A percentile compares a stretch with the other conserved stretches of the same genome.
Evolutionary conservation across 768 basidiomycete species (phyloP).

Genomic region (Erythrobasidium yunnanense): DNA sequence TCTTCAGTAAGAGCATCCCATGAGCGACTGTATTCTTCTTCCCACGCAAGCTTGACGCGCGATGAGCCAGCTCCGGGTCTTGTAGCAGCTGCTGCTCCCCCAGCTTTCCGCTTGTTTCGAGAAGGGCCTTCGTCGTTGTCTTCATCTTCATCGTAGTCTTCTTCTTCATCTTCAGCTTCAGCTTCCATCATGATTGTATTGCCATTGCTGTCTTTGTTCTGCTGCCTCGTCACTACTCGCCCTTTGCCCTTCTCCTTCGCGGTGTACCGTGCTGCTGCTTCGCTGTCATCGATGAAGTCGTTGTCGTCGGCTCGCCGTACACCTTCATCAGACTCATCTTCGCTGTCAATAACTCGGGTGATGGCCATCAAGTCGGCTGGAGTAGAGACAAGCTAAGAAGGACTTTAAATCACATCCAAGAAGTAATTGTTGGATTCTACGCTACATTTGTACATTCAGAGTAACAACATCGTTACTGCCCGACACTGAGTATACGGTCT

Average conservation of each 20-base stretch:
- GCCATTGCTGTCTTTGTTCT: not conserved
- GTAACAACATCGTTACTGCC: too few species aligned
- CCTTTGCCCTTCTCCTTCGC: constrained; percentile 22
- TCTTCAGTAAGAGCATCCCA: constrained; percentile 99
- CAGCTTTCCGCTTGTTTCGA: not conserved
- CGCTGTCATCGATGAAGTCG: not conserved
- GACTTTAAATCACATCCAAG: too few species aligned
- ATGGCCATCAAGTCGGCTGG: not conserved
- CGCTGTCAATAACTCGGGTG: constrained; percentile 16
- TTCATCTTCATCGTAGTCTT: constrained; percentile 2
- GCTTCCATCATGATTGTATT: not conserved
- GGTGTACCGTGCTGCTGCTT: not conserved
- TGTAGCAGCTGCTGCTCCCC: not conserved
- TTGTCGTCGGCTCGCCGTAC: not conserved
- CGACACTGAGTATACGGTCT: too few species aligned
- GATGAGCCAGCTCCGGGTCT: constrained; percentile 4
- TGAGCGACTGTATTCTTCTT: constrained; percentile 80
- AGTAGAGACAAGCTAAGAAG: not conserved
- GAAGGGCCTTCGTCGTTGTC: constrained; percentile 2
- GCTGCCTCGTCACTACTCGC: not conserved
- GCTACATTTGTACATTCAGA: too few species aligned
- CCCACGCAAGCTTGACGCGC: constrained; percentile 65
- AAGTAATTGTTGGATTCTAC: too few species aligned
- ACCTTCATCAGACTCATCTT: not conserved
- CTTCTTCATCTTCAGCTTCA: not conserved